Conservation (phyloP, 208 protist genomes). For the Borovskyia barvae region DNA sequence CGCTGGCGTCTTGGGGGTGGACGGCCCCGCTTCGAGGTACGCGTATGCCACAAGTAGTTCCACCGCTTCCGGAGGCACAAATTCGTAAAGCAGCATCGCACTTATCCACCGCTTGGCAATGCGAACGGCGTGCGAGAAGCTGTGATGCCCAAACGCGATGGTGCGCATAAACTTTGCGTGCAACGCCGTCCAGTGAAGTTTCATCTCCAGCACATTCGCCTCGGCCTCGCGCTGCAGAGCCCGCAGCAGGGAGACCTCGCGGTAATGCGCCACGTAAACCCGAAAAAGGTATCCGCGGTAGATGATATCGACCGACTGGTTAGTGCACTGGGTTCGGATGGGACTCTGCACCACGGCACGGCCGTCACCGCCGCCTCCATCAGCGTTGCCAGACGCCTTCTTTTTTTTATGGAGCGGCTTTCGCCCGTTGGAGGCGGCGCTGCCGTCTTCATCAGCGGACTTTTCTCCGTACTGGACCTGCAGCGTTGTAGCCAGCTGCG, state of each 20-base stretch:
- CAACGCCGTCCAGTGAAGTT: slow-evolving; percentile 84
- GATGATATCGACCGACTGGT: slow-evolving; percentile 77
- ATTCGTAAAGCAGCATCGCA: slow-evolving; percentile 79
- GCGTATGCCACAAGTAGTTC: slow-evolving; percentile 83
- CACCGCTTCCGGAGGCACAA: slow-evolving; percentile 74
- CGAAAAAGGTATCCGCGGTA: slow-evolving; percentile 82
- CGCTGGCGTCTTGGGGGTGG: slow-evolving; percentile 57
- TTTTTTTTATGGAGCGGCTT: slow-evolving; percentile 15
- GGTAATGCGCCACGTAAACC: slow-evolving; percentile 87
- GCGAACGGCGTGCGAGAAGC: slow-evolving; percentile 67
- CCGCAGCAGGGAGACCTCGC: slow-evolving; percentile 77
- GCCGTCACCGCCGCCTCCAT: neutral
- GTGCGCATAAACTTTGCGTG: slow-evolving; percentile 81
- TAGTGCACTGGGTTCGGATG: slow-evolving; percentile 62
- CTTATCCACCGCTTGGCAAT: slow-evolving; percentile 80
- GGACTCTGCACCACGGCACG: slow-evolving; percentile 3
- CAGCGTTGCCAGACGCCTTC: neutral
- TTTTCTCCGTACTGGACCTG: slow-evolving; percentile 37
- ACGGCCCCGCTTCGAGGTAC: slow-evolving; percentile 41
- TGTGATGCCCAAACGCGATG: slow-evolving; percentile 73
- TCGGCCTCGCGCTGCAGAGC: slow-evolving; percentile 70
- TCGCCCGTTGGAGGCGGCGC: neutral
- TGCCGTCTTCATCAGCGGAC: neutral
- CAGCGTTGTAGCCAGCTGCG: slow-evolving; percentile 77
- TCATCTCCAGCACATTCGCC: slow-evolving; percentile 72